Evolutionary conservation across 2,329 filamentous ascomycete genomes (phyloP).

Genomic region (Bipolaris sorokiniana): DNA sequence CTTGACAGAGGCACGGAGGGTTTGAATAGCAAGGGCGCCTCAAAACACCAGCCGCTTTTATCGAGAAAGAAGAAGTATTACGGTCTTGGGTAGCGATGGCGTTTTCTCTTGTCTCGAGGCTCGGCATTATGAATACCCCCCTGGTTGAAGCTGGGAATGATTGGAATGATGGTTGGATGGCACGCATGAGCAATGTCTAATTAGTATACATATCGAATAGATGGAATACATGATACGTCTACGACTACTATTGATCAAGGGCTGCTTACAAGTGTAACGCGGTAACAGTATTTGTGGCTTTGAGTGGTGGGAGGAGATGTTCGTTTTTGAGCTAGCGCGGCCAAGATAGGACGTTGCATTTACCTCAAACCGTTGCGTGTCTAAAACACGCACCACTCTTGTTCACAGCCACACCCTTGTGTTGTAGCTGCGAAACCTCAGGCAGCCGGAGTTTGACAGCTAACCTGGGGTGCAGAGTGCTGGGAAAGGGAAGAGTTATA

Average conservation of each 20-base stretch:
- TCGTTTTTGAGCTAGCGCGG: neutral
- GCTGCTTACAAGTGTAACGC: neutral
- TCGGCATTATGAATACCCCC: conserved; percentile 4
- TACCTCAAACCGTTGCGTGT: neutral
- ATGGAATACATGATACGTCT: neutral
- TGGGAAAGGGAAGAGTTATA: neutral
- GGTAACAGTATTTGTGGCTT: neutral
- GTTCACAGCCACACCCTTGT: neutral
- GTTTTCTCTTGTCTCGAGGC: conserved; percentile 1
- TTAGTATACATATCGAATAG: neutral
- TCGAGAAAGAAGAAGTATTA: conserved; percentile 13
- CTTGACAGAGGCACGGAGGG: neutral
- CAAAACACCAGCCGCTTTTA: conserved; percentile 3
- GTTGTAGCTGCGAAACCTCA: neutral
- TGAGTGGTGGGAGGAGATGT: neutral
- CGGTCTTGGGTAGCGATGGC: conserved; percentile 14
- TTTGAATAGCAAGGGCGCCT: neutral
- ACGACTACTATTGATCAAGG: neutral
- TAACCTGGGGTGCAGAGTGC: neutral
- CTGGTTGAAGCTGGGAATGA: neutral
- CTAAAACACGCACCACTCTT: neutral
- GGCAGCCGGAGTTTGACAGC: neutral
- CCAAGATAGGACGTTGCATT: neutral
- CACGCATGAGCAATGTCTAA: neutral
- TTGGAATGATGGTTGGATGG: neutral